Evolutionary conservation across 1,139 yeast genomes (phyloP).

Genomic region (Blastobotrys persicus): DNA sequence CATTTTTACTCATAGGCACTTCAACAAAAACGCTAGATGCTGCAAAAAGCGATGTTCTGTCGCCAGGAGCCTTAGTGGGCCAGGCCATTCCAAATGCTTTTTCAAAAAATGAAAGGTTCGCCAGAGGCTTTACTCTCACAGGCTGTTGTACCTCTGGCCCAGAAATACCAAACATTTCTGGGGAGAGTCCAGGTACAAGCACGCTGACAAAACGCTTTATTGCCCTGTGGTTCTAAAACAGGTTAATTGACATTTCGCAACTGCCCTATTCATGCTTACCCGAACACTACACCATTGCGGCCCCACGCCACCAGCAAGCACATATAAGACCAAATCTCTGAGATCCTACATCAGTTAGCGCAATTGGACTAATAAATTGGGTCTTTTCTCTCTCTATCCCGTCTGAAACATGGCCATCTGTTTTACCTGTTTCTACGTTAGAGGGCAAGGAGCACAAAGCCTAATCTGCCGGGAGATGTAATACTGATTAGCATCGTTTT

Average conservation of each 20-base stretch:
- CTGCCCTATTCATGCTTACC: not conserved
- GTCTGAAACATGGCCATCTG: too few relatives aligned
- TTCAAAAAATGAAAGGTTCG: constrained; percentile 42
- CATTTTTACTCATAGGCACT: constrained; percentile 55
- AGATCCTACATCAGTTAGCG: constrained; percentile 39
- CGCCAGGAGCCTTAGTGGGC: constrained; percentile 60
- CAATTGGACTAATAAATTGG: too few relatives aligned
- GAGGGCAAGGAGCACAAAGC: too few relatives aligned
- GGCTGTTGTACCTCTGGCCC: constrained; percentile 21
- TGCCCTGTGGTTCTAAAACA: constrained; percentile 44
- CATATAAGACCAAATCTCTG: constrained; percentile 52
- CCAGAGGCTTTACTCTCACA: constrained; percentile 25
- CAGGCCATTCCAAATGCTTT: constrained; percentile 43
- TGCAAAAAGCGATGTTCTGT: constrained; percentile 54
- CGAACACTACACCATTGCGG: constrained; percentile 26
- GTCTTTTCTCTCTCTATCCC: too few relatives aligned
- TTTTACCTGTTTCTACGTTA: too few relatives aligned
- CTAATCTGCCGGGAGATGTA: too few relatives aligned
- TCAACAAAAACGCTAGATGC: constrained; percentile 55
- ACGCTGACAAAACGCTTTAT: constrained; percentile 58
- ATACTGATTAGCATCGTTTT: too few relatives aligned
- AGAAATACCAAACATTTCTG: constrained; percentile 42
- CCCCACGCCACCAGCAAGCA: constrained; percentile 42
- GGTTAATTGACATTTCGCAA: too few relatives aligned
- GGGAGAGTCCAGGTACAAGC: constrained; percentile 64